phyloP scores from a whole-genome alignment of 2,329 filamentous ascomycete genomes.

The Pseudogymnoascus sp. region DNA sequence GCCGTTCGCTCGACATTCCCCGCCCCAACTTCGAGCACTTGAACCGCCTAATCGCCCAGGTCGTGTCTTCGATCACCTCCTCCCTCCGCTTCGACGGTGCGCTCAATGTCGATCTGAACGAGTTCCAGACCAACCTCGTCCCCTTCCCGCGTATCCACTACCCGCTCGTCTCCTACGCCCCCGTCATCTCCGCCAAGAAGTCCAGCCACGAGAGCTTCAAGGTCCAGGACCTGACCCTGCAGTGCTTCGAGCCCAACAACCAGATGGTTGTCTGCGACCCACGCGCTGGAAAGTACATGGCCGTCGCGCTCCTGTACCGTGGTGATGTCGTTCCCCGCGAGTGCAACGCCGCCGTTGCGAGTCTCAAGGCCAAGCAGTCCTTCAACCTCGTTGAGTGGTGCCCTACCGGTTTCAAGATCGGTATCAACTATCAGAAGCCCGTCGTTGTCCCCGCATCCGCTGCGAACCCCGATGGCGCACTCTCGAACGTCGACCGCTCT shows the following conservation, averaged over 20 bases:
- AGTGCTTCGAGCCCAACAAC: conserved; percentile 61
- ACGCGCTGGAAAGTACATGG: conserved; percentile 63
- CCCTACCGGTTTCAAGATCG: conserved; percentile 62
- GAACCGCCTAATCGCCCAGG: conserved; percentile 60
- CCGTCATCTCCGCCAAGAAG: conserved; percentile 53
- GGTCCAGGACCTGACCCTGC: conserved; percentile 56
- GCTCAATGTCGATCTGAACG: conserved; percentile 60
- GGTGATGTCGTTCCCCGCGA: conserved; percentile 59
- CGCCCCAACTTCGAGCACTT: conserved; percentile 58
- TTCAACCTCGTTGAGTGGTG: conserved; percentile 65
- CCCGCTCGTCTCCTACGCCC: conserved; percentile 58
- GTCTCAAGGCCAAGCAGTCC: conserved; percentile 56
- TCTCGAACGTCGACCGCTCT: conserved; percentile 46
- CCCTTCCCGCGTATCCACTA: conserved; percentile 63
- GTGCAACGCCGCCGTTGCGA: conserved; percentile 50
- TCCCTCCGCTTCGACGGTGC: conserved; percentile 59
- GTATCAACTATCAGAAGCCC: conserved; percentile 59
- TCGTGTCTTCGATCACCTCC: conserved; percentile 60
- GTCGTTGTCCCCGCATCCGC: conserved; percentile 39
- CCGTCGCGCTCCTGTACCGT: conserved; percentile 58
- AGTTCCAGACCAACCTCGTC: conserved; percentile 64
- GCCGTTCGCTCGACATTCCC: conserved; percentile 56
- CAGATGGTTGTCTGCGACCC: conserved; percentile 65
- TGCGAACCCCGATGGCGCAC: conserved; percentile 35
- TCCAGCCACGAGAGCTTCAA: conserved; percentile 61